Evolutionary conservation across 2,329 filamentous ascomycete species (phyloP).

Genomic region (Xylariaceae sp.): DNA sequence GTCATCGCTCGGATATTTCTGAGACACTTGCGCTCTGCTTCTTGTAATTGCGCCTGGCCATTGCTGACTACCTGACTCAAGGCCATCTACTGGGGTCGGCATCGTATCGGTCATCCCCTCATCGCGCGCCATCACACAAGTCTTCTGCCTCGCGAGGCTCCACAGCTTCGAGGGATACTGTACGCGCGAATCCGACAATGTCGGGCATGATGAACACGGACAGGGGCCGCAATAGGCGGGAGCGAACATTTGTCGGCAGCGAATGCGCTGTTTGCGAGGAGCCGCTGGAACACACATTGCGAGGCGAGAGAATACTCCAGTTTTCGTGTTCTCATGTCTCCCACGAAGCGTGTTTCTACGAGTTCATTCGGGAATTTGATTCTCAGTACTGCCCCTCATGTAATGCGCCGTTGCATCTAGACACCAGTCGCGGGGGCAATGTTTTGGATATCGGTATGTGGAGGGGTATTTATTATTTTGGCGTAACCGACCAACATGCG

Average conservation of each 20-base stretch:
- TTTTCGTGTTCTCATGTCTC: slow-evolving; percentile 97
- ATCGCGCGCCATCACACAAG: slow-evolving; percentile 38
- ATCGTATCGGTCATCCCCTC: slow-evolving; percentile 30
- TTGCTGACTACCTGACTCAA: slow-evolving; percentile 28
- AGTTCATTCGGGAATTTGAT: slow-evolving; percentile 93
- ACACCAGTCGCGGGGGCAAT: slow-evolving; percentile 90
- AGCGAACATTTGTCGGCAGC: slow-evolving; percentile 91
- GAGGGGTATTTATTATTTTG: not conserved
- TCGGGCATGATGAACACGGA: slow-evolving; percentile 71
- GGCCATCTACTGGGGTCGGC: slow-evolving; percentile 39
- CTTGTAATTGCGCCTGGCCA: slow-evolving; percentile 16
- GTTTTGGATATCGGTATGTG: slow-evolving; percentile 80
- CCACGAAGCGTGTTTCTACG: slow-evolving; percentile 98
- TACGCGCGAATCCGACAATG: slow-evolving; percentile 42
- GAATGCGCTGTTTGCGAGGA: slow-evolving; percentile 97
- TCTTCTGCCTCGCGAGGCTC: slow-evolving; percentile 39
- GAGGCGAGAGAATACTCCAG: slow-evolving; percentile 89
- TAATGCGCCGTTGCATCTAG: slow-evolving; percentile 84
- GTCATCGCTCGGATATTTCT: slow-evolving; percentile 13
- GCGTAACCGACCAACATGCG: not conserved
- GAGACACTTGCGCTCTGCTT: not conserved
- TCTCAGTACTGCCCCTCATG: slow-evolving; percentile 93
- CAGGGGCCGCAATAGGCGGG: slow-evolving; percentile 74
- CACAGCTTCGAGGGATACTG: slow-evolving; percentile 35
- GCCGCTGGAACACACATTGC: slow-evolving; percentile 89